phyloP scores from a whole-genome alignment of 768 basidiomycete genomes.

The Mycena sanguinolenta region DNA sequence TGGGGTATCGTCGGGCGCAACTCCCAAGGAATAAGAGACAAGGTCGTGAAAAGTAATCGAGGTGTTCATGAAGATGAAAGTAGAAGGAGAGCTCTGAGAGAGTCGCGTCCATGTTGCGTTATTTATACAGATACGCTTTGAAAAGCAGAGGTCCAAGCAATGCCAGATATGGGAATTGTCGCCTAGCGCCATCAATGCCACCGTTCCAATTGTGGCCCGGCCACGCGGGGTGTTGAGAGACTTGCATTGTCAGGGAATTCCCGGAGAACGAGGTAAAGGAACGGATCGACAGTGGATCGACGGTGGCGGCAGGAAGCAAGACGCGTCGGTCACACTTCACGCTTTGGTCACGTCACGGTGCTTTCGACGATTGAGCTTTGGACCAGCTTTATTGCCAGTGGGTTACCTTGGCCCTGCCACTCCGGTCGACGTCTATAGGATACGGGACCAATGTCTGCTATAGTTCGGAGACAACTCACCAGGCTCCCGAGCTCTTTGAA shows the following conservation, averaged over 20 bases:
- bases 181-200: constrained; percentile 8
- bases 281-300: not conserved
- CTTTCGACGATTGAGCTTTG: not conserved
- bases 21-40: constrained; percentile 29
- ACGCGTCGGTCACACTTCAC: constrained; percentile 26
- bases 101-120: not conserved
- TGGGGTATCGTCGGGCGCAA: constrained; percentile 20
- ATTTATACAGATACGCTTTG: constrained; percentile 32
- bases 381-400: too few relatives aligned
- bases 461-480: constrained; percentile 5
- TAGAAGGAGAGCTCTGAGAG: constrained; percentile 14
- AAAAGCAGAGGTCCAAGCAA: constrained; percentile 12
- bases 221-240: not conserved
- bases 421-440: not conserved
- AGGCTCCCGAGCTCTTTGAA: not conserved
- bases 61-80: constrained; percentile 25
- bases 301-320: not conserved
- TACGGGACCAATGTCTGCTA: not conserved
- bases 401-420: constrained; percentile 12
- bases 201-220: constrained; percentile 21
- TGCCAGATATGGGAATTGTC: constrained; percentile 23
- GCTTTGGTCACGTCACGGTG: not conserved
- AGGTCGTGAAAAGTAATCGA: constrained; percentile 35
- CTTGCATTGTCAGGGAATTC: not conserved
- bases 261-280: not conserved